Base-by-base conservation (phyloP, 176 grass and related monocot genomes). In the Coix lacrymajobi region DNA sequence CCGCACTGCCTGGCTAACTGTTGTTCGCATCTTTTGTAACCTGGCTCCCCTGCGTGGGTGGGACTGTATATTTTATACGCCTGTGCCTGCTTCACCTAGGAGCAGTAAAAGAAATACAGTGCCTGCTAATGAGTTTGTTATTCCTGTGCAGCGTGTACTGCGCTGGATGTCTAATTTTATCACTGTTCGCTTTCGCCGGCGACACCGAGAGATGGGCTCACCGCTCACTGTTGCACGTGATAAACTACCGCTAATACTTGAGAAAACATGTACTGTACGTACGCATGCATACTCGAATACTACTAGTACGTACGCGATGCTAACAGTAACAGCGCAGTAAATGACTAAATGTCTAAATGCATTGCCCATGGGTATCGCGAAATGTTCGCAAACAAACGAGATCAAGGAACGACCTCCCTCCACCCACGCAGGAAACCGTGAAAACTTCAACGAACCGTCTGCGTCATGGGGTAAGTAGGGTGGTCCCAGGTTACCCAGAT, bases 41-140 rank as follows among this genome's bases (percentile, higher is more conserved):
- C n/a, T n/a, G n/a, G n/a, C n/a, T n/a, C n/a, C n/a, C n/a, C n/a
- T n/a, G n/a, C n/a, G n/a, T n/a, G n/a, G n/a, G n/a, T n/a, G n/a
- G n/a, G n/a, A n/a, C n/a, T n/a, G n/a, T n/a, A n/a, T n/a, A n/a
- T n/a, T n/a, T n/a, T n/a, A n/a, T n/a, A n/a, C n/a, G n/a, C n/a
- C n/a, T n/a, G n/a, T n/a, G n/a, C n/a, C n/a, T n/a, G n/a, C n/a
- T n/a, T n/a, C n/a, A n/a, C n/a, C n/a, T n/a, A n/a, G n/a, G n/a
- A n/a, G n/a, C n/a, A n/a, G n/a, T n/a, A n/a, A n/a, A n/a, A n/a
- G n/a, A n/a, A n/a, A n/a, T n/a, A n/a, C n/a, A n/a, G n/a, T n/a
- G n/a, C n/a, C n/a, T n/a, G n/a, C n/a, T n/a, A n/a, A 63, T 33
- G 63, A 66, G 79, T 52, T 76, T 75, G 81, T 84, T 75, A 85